Evolutionary conservation across 371 early-diverging fungal species (phyloP), one percentile per base, ranked within the genome.

Genomic region (Syncephalastrum monosporum): DNA sequence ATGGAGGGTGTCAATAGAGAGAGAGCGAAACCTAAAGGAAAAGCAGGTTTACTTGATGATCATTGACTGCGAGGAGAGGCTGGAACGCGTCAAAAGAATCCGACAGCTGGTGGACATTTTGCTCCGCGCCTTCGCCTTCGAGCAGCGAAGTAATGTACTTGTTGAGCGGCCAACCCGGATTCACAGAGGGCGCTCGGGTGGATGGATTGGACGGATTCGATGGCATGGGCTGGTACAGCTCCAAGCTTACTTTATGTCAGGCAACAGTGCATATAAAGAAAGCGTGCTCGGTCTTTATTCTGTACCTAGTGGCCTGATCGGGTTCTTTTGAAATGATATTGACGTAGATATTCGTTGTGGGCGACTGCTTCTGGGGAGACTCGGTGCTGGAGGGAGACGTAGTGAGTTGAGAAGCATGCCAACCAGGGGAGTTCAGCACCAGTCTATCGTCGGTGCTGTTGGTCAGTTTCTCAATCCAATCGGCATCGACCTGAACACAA

Each of bases 261-360:
- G 33, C n/a, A 47, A 10, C 38, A 33, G 0, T 33, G 10, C 38
- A 33, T 10, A 33, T 3, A 7, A 1, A 27, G 3, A 33, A 29
- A 7, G 29, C 29, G 29, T 29, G 29, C 29, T 7, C 29, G 7
- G 7, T 7, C 7, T 33, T 42, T 54, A 19, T 3, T 38, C 16
- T 29, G 49, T 64, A 59, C 69, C 56, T 50, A 48, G 61, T 55
- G 3, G 58, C 49, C 33, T 52, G 56, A 4, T 50, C 50, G 15
- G 59, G 58, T 14, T 69, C 60, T 46, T 75, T 75, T 4, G 67
- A 58, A 3, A 78, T 27, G 13, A 75, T 57, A 43, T 65, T 65
- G 16, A 73, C 73, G 50, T 73, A 75, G 25, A 78, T 64, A 55
- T 78, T 78, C n/a, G 65, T 60, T 0, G 79, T 75, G 3, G 75